phyloP scores from a whole-genome alignment of 2,329 filamentous ascomycete species.

The Sordariomycetes sp. region DNA sequence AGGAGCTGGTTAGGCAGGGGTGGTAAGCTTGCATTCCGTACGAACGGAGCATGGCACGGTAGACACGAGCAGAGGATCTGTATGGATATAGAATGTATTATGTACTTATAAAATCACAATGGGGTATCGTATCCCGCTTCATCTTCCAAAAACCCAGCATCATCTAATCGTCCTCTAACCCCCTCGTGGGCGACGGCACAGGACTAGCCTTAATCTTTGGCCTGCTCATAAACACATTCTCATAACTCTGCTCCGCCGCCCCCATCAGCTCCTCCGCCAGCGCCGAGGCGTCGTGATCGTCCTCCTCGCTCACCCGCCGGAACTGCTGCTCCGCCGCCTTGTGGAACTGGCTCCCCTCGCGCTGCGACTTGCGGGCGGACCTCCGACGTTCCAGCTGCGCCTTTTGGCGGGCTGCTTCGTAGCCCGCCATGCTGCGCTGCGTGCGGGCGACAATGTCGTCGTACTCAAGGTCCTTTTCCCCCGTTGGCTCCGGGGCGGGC shows the following conservation, averaged over 20 bases:
- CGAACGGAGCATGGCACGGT: not conserved
- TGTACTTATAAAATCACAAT: not conserved
- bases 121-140: not conserved
- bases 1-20: conserved; percentile 61
- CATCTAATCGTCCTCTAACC: conserved; percentile 13
- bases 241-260: conserved; percentile 58
- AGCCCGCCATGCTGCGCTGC: conserved; percentile 46
- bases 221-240: conserved; percentile 72
- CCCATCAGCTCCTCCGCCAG: conserved; percentile 57
- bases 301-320: conserved; percentile 29
- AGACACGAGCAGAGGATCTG: not conserved
- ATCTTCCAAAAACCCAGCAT: not conserved
- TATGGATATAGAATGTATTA: conserved; percentile 3
- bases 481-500: conserved; percentile 6
- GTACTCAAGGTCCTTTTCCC: conserved; percentile 12
- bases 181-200: conserved; percentile 31
- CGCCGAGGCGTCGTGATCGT: conserved; percentile 22
- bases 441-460: conserved; percentile 45
- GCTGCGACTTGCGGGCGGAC: conserved; percentile 29
- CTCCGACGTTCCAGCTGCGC: conserved; percentile 42
- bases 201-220: conserved; percentile 73
- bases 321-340: not conserved
- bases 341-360: not conserved
- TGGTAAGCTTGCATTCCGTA: conserved; percentile 39
- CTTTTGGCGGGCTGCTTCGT: conserved; percentile 46